Percentiles rank a stretch among this genome's conserved stretches.
Evolutionary conservation across 1,284 basidiomycete genomes (phyloP).

Genomic region (Ustilago tritici): DNA sequence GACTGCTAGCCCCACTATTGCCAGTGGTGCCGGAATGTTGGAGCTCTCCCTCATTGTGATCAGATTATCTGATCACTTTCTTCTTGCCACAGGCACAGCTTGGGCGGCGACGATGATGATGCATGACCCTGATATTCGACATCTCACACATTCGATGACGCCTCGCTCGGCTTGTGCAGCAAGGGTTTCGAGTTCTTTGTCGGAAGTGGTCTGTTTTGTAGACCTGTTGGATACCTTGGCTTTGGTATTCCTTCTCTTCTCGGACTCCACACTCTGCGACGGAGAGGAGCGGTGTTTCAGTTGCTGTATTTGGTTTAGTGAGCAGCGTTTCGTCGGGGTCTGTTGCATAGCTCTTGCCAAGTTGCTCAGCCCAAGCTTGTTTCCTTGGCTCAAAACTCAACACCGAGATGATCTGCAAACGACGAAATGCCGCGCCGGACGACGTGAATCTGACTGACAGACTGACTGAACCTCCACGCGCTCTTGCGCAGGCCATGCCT

Average conservation of each 20-base stretch:
- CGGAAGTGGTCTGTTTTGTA: conserved; percentile 5
- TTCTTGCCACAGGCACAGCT: not conserved
- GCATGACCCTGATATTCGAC: not conserved
- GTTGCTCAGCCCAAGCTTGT: conserved; percentile 3
- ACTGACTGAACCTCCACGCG: conserved; percentile 4
- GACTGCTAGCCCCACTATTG: not conserved
- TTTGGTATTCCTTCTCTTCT: not conserved
- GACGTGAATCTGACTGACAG: not conserved
- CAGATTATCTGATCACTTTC: not conserved
- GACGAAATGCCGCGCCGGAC: conserved; percentile 3
- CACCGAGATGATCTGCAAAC: conserved; percentile 9
- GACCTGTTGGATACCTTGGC: not conserved
- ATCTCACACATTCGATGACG: conserved; percentile 4
- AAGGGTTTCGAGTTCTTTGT: not conserved
- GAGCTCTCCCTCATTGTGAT: not conserved
- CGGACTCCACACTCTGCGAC: not conserved
- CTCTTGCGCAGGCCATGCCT: not conserved
- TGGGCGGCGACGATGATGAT: not conserved
- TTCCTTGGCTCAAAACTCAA: not conserved
- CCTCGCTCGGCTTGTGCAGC: conserved; percentile 9
- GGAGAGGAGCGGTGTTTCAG: not conserved
- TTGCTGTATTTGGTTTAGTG: conserved; percentile 3
- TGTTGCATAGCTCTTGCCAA: conserved; percentile 3
- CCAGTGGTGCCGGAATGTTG: not conserved
- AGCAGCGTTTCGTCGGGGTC: not conserved